Evolutionary conservation across 768 basidiomycete species (phyloP).

Genomic region (Cyathus striatus): DNA sequence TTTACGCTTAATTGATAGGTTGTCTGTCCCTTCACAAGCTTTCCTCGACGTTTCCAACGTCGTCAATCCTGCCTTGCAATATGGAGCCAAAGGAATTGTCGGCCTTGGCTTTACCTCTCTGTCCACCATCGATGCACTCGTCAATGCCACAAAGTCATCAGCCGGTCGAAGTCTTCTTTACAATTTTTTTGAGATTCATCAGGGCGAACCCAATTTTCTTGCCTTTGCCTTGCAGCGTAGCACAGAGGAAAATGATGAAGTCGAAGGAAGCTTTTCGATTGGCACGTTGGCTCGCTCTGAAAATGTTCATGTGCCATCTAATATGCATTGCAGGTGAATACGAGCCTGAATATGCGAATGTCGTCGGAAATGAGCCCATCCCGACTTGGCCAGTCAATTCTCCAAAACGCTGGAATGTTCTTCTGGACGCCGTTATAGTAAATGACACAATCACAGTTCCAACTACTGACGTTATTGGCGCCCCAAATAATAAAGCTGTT

Average conservation of each 20-base stretch:
- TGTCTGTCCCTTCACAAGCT: conserved; percentile 64
- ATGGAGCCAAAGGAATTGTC: conserved; percentile 66
- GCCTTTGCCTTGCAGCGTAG: conserved; percentile 69
- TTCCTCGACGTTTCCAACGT: conserved; percentile 59
- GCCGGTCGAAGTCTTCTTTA: conserved; percentile 68
- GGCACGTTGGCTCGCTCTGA: conserved; percentile 37
- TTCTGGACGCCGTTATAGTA: conserved; percentile 69
- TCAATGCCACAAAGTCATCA: conserved; percentile 53
- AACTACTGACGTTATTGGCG: conserved; percentile 47
- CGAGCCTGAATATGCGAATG: conserved; percentile 54
- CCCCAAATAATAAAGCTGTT: conserved; percentile 68
- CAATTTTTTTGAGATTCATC: conserved; percentile 70
- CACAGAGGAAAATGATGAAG: conserved; percentile 42
- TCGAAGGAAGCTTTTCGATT: conserved; percentile 68
- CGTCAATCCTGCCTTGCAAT: conserved; percentile 68
- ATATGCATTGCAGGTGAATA: conserved; percentile 47
- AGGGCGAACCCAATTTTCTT: conserved; percentile 72
- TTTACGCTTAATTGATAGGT: conserved; percentile 29
- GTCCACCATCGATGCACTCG: conserved; percentile 60
- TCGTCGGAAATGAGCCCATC: conserved; percentile 54
- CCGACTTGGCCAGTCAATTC: conserved; percentile 66
- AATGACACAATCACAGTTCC: conserved; percentile 47
- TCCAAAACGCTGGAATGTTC: conserved; percentile 72
- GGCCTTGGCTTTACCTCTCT: conserved; percentile 78
- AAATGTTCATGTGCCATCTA: not conserved